Evolutionary conservation across 2,329 filamentous ascomycete species (phyloP), one percentile per base, ranked within the genome.

Genomic region (Penicillium sp.): DNA sequence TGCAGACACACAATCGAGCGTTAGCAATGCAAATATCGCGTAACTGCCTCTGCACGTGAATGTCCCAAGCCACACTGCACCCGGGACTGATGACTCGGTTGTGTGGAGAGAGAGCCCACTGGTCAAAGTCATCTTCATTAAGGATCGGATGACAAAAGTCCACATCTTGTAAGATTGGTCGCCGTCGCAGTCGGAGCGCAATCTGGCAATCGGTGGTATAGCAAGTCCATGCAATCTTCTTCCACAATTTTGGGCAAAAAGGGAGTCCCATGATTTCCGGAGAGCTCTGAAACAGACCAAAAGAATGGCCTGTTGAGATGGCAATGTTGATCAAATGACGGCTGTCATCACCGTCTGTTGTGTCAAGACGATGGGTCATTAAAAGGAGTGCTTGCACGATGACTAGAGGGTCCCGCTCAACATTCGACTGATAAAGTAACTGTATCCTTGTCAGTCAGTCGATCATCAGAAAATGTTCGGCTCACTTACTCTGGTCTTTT

Each of bases 401-500:
- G n/a, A n/a, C n/a, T n/a, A n/a, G n/a, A n/a, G n/a, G n/a, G n/a
- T n/a, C n/a, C n/a, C n/a, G n/a, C n/a, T n/a, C n/a, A n/a, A n/a
- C n/a, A n/a, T n/a, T n/a, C n/a, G n/a, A n/a, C n/a, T n/a, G n/a
- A n/a, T n/a, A n/a, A n/a, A n/a, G n/a, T n/a, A n/a, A n/a, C n/a
- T n/a, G n/a, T n/a, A n/a, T n/a, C n/a, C n/a, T n/a, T n/a, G n/a
- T n/a, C n/a, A n/a, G n/a, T n/a, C n/a, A n/a, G n/a, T n/a, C n/a
- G n/a, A n/a, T n/a, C n/a, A n/a, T n/a, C n/a, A n/a, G n/a, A n/a
- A n/a, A n/a, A n/a, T n/a, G n/a, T n/a, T n/a, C n/a, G n/a, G n/a
- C n/a, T 15, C 3, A 27, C 40, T 22, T n/a, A 48, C 45, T 33
- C 42, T 45, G 6, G 42, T 33, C 67, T 84, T 88, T 47, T 82